Evolutionary conservation across 148 eudicot genomes (phyloP).

Genomic region (Heliosperma pusillum): DNA sequence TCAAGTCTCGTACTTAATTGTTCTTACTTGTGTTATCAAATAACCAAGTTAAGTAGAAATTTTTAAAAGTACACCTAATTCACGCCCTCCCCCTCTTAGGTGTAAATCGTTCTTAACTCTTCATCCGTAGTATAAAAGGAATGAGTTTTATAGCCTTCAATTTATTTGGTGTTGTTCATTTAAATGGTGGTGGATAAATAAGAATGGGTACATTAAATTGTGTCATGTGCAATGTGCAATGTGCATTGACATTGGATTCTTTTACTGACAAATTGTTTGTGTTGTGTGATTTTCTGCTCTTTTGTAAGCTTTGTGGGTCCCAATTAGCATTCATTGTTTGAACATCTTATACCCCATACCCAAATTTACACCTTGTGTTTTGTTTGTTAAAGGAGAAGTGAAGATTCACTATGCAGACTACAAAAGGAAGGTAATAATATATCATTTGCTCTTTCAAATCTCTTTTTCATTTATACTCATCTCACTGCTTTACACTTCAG

Average conservation of each 20-base stretch:
- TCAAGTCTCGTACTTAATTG: too few species aligned
- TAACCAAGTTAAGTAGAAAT: too few species aligned
- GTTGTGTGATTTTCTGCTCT: slow-evolving; percentile 30
- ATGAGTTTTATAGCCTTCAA: slow-evolving; percentile 12
- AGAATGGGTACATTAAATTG: background rate
- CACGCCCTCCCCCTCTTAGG: too few species aligned
- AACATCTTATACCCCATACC: slow-evolving; percentile 13
- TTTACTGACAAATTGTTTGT: slow-evolving; percentile 30
- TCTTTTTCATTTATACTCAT: background rate
- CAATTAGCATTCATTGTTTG: slow-evolving; percentile 44
- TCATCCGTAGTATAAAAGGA: too few species aligned
- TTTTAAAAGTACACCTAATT: too few species aligned
- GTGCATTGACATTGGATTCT: slow-evolving; percentile 48
- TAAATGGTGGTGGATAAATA: background rate
- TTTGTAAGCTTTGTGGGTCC: slow-evolving; percentile 54
- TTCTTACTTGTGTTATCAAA: too few species aligned
- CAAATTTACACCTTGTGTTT: slow-evolving; percentile 23
- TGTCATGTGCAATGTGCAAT: slow-evolving; percentile 25
- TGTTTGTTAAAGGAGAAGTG: slow-evolving; percentile 16
- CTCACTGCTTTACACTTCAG: background rate
- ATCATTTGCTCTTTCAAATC: slow-evolving; percentile 11
- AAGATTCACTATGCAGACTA: slow-evolving; percentile 61
- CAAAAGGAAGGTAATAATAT: slow-evolving; percentile 58
- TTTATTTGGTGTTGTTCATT: slow-evolving; percentile 14
- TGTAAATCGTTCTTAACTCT: too few species aligned